Evolutionary conservation across 2,329 filamentous ascomycete genomes (phyloP), one percentile per base, ranked within the genome.

Genomic region (Alternaria sp.): DNA sequence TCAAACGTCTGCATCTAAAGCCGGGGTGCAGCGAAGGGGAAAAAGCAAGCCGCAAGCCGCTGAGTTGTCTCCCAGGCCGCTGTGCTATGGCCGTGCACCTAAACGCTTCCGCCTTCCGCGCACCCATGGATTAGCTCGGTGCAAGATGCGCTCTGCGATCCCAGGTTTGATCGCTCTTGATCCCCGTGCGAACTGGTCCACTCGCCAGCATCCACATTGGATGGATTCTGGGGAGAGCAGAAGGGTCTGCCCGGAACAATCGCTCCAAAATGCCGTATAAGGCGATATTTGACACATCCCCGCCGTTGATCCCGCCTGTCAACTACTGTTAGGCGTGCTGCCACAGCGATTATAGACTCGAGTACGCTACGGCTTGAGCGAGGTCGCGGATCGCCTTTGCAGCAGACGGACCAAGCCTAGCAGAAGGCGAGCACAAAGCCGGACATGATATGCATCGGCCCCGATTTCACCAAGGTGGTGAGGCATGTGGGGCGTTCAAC

Each of bases 91-190:
- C 74, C 74, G 75, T 75, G 74, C 75, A 60, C 71, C 21, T 66
- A 65, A 69, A 72, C 73, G 68, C 68, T 78, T 77, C 76, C 75
- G 77, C 68, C 69, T 76, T 75, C 74, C 74, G 75, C 67, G 63
- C 68, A 68, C 64, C 61, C 59, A 61, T 61, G 68, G 63, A 64
- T 65, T 58, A 68, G 66, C 65, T 70, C 67, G 60, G 60, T 58
- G 68, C 69, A 69, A 58, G 67, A 66, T 60, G 60, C 70, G 65
- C 64, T 64, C 67, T 67, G 64, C 61, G 61, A 65, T 71, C 71
- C 68, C 46, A 58, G 51, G 54, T 33, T 59, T 63, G 61, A 66
- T 64, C 64, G 63, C 64, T 67, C 56, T 56, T 60, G 54, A 43
- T 21, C 33, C 46, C 68, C 66, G 66, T 70, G 68, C 69, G 66